Conservation (phyloP, 2,329 filamentous ascomycete genomes). For the Fusarium tupiense region DNA sequence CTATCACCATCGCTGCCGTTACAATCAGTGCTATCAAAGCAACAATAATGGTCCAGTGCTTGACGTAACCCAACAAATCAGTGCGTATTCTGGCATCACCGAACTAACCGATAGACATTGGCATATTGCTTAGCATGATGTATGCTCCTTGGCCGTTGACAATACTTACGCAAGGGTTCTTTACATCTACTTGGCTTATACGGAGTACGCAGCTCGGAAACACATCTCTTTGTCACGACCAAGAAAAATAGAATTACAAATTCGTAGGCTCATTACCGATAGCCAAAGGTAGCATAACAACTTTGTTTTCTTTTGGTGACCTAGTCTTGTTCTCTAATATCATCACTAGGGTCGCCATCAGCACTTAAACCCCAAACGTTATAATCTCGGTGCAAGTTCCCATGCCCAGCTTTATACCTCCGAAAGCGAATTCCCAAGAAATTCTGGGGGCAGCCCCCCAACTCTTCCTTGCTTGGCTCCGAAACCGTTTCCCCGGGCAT, state of each 20-base stretch:
- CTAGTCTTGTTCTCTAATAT: not conserved
- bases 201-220: not conserved
- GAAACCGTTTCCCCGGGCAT: not conserved
- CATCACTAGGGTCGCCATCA: not conserved
- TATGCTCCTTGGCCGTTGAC: not conserved
- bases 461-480: not conserved
- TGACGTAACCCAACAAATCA: not conserved
- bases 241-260: not conserved
- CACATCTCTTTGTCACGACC: not conserved
- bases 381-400: not conserved
- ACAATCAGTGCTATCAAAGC: not conserved
- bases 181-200: not conserved
- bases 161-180: not conserved
- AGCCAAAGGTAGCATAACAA: not conserved
- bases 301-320: not conserved
- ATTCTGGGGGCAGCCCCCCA: not conserved
- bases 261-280: not conserved
- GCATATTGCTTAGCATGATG: not conserved
- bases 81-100: not conserved
- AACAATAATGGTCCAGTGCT: not conserved
- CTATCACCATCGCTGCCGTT: not conserved
- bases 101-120: constrained; percentile 5
- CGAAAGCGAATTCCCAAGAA: not conserved
- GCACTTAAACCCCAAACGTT: not conserved
- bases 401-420: not conserved